Evolutionary conservation across 2,329 filamentous ascomycete genomes (phyloP), one percentile per base, ranked within the genome.

Genomic region (Fusarium avenaceum): DNA sequence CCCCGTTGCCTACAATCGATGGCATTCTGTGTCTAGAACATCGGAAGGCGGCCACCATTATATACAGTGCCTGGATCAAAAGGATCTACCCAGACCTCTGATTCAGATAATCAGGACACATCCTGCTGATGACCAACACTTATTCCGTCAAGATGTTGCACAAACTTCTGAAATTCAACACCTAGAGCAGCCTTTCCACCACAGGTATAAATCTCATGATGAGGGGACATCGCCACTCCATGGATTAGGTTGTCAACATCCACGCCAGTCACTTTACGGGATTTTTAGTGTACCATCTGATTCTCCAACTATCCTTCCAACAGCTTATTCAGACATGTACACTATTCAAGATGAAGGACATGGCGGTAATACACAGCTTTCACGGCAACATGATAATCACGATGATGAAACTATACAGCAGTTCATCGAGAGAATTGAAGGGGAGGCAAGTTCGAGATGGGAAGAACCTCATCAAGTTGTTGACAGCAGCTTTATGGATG

Each of bases 371-470:
- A 20, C n/a, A 42, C 20, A 32, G 20, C 2, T n/a, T 39, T 15
- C 15, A 17, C 17, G 19, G 8, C 20, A 22, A 30, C 11, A 19
- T 24, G 33, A 11, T 11, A 28, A 53, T 17, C 35, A 48, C n/a
- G n/a, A 26, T 3, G 53, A 55, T 5, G 75, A 77, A 59, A 70
- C 57, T 13, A 46, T 75, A 14, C 49, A 53, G 5, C 70, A 75
- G 8, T 77, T 70, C 35, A 74, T 78, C 35, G 48, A 68, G 10
- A 70, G 73, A 62, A 72, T 76, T 30, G 75, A 78, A 45, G 50
- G 28, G 1, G 74, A 78, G 50, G 52, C 56, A 20, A 46, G 57
- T 44, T 44, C 50, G 17, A 53, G 35, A n/a, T 61, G 56, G 54
- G 30, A 62, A 15, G 51, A 60, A 11, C 17, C 30, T 15, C 44